Base-by-base conservation (phyloP, 148 eudicot genomes). In the Heliosperma pusillum region DNA sequence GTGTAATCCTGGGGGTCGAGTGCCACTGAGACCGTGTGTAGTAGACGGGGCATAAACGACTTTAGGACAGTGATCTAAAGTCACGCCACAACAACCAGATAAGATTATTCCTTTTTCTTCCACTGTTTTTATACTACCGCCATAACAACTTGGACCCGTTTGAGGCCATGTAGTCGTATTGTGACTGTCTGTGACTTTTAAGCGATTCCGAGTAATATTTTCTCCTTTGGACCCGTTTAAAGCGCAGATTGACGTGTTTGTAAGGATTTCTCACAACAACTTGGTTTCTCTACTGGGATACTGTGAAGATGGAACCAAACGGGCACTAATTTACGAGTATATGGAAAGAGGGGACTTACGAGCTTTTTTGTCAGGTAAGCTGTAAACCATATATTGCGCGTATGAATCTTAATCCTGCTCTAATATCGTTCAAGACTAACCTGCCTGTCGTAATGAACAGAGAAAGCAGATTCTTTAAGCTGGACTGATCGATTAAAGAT, bases 401-500 rank as follows among this genome's bases (percentile, higher is more conserved):
- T 9, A 26, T n/a, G 22, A 10, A 29, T 47, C 27, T 44, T 13
- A 36, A 21, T 30, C 64, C 15, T 9, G 66, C 19, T 7, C 7
- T 20, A 15, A 3, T 10, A 15, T 40, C 50, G 58, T 50, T 52
- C 60, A 26, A 27, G 13, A 26, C 60, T 26, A 61, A 40, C 33
- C 3, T 9, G 24, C 8, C 21, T 42, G 76, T 73, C 76, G 21
- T 40, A 3, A 25, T 66, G 30, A 76, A 72, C 70, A 73, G 80
- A 44, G 12, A n/a, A 42, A 66, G 62, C 77, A 42, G 61, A 21
- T 65, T 70, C 67, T 50, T 45, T 86, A 58, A 76, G 73, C 69
- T 88, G 92, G 89, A 82, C 82, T 69, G 57, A 57, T 9, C 83
- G 92, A 59, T 82, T 86, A 59, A 73, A 72, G 24, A 83, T 88